These are phyloP conservation scores for Allium cepa DNA, from an alignment of 106 monocot genomes.

Conservation along the genomic window DNA sequence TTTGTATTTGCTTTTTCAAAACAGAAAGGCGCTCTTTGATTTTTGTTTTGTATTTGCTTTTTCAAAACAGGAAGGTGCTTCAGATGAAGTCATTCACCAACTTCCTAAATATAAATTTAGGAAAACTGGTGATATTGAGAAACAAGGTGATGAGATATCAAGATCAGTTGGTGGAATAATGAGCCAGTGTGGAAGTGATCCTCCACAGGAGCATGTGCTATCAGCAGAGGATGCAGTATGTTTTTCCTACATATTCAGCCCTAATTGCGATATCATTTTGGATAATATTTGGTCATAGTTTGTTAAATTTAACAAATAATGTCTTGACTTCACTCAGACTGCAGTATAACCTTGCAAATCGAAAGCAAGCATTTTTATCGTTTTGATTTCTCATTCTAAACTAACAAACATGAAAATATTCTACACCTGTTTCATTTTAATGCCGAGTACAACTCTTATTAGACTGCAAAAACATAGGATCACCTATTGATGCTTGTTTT, in stretches of 20 bases:
- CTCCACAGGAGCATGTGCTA: conserved; percentile 20
- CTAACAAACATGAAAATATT: too few relatives aligned
- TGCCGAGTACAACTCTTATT: too few relatives aligned
- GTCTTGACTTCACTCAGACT: too few relatives aligned
- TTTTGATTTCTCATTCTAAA: too few relatives aligned
- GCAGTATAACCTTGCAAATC: too few relatives aligned
- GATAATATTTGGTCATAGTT: too few relatives aligned
- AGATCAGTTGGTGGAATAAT: conserved; percentile 27
- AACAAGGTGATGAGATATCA: conserved; percentile 12
- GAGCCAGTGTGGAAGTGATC: conserved; percentile 26
- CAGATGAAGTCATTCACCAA: conserved; percentile 29
- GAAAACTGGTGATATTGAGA: conserved; percentile 20
- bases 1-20: conserved; percentile 9
- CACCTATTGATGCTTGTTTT: too few relatives aligned
- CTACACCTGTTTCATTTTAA: too few relatives aligned
- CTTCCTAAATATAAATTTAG: conserved; percentile 34
- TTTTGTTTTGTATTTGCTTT: not conserved
- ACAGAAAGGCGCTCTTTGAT: conserved; percentile 27
- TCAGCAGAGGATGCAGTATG: conserved; percentile 35
- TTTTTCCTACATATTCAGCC: not conserved
- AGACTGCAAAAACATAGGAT: too few relatives aligned
- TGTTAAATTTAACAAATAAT: too few relatives aligned
- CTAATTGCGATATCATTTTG: not conserved
- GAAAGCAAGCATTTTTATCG: too few relatives aligned
- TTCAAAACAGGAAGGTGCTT: conserved; percentile 36